Conservation (phyloP, 2,329 filamentous ascomycete genomes). For the Biscogniauxia mediterranea region DNA sequence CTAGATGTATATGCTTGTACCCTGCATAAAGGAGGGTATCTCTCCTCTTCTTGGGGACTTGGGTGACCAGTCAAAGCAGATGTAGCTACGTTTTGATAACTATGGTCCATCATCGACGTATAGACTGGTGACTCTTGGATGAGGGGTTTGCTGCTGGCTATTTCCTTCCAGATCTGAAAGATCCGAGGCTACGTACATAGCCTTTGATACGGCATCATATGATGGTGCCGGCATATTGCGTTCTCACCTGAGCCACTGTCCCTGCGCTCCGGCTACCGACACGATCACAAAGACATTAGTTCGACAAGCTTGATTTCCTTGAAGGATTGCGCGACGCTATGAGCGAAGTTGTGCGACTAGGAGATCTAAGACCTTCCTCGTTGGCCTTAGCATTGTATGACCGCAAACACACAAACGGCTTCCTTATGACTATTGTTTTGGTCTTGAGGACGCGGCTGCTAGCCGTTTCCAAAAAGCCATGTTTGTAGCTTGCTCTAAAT, state of each 20-base stretch:
- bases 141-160: not conserved
- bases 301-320: conserved; percentile 2
- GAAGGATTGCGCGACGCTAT: conserved; percentile 1
- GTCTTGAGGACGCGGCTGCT: not conserved
- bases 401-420: not conserved
- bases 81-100: not conserved
- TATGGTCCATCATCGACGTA: not conserved
- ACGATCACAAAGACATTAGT: conserved; percentile 4
- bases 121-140: not conserved
- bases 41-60: not conserved
- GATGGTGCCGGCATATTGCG: conserved; percentile 14
- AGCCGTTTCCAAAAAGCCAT: not conserved
- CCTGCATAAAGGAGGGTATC: not conserved
- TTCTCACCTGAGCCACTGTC: conserved; percentile 4
- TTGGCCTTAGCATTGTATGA: conserved; percentile 1
- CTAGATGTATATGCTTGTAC: not conserved
- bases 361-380: conserved; percentile 6
- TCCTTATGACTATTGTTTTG: not conserved
- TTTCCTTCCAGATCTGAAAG: not conserved
- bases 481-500: not conserved
- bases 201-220: not conserved
- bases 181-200: not conserved
- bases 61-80: not conserved
- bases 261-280: conserved; percentile 12
- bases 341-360: conserved; percentile 7